Evolutionary conservation across 768 basidiomycete species (phyloP).

Genomic region (Amanita phalloides): DNA sequence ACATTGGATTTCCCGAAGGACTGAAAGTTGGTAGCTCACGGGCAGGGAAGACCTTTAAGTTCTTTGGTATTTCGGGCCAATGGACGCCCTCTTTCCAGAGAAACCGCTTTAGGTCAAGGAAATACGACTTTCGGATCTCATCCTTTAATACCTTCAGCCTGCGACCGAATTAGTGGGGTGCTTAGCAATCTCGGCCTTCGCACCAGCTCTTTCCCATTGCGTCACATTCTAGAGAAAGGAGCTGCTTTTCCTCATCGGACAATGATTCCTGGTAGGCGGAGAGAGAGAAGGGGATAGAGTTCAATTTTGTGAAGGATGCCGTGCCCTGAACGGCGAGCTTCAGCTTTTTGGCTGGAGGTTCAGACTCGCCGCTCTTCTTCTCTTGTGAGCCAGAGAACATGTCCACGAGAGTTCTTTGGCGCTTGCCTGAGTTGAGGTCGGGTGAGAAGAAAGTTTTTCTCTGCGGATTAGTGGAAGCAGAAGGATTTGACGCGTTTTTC

Average conservation of each 20-base stretch:
- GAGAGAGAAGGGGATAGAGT: constrained; percentile 62
- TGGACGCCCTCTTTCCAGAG: constrained; percentile 56
- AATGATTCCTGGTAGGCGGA: constrained; percentile 40
- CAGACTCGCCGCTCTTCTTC: constrained; percentile 12
- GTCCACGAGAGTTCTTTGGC: constrained; percentile 57
- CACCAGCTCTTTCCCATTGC: constrained; percentile 70
- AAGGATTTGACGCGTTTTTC: not conserved
- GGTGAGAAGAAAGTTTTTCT: not conserved
- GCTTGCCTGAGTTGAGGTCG: constrained; percentile 20
- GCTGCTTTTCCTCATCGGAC: constrained; percentile 41
- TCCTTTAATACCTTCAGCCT: constrained; percentile 70
- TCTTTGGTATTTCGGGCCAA: constrained; percentile 32
- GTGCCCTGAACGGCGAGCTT: constrained; percentile 17
- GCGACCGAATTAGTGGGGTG: not conserved
- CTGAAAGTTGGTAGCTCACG: constrained; percentile 35
- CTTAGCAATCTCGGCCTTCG: constrained; percentile 9
- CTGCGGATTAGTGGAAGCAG: not conserved
- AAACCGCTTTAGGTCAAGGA: constrained; percentile 59
- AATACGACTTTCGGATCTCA: constrained; percentile 72
- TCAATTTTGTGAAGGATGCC: constrained; percentile 27
- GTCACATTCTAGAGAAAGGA: constrained; percentile 61
- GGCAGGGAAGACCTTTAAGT: constrained; percentile 64
- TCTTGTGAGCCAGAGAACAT: constrained; percentile 38
- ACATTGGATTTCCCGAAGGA: not conserved
- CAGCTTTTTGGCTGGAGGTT: constrained; percentile 34